phyloP scores from a whole-genome alignment of 257 asterid genomes.

The Misopates orontium region DNA sequence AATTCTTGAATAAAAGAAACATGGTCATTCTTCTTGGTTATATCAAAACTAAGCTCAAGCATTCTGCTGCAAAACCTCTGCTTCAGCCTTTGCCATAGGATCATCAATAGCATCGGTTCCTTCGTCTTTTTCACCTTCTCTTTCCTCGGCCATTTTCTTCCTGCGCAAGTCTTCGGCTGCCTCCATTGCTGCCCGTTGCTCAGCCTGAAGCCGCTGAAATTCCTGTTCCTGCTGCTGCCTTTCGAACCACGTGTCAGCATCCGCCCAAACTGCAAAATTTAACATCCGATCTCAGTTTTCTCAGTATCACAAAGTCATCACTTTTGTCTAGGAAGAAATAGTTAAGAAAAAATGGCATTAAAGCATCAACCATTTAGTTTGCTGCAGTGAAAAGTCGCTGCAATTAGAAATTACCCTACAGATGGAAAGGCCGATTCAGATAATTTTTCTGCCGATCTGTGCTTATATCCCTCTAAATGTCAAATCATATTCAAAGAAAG shows the following conservation, averaged over 20 bases:
- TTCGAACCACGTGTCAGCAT: conserved; percentile 97
- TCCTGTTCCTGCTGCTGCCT: conserved; percentile 93
- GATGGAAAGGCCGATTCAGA: too few species aligned
- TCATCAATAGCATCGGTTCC: conserved; percentile 37
- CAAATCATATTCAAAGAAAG: too few species aligned
- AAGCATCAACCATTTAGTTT: neutral
- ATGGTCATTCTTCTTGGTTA: neutral
- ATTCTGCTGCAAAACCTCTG: conserved; percentile 45
- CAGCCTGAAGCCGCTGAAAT: conserved; percentile 81
- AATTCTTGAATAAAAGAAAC: too few species aligned
- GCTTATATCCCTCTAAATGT: too few species aligned
- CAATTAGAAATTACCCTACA: too few species aligned
- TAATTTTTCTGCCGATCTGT: too few species aligned
- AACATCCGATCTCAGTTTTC: conserved; percentile 16
- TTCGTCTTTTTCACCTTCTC: conserved; percentile 87
- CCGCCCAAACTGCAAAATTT: conserved; percentile 78
- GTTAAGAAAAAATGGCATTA: neutral
- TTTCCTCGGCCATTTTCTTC: conserved; percentile 80
- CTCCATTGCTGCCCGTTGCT: conserved; percentile 72
- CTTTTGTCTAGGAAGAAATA: neutral
- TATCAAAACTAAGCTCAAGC: conserved; percentile 34
- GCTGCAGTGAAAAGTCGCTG: too few species aligned
- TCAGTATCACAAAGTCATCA: neutral
- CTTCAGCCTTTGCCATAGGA: conserved; percentile 60
- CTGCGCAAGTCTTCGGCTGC: conserved; percentile 84